Evolutionary conservation across 768 basidiomycete species (phyloP).

Genomic region (Leccinum arenicola): DNA sequence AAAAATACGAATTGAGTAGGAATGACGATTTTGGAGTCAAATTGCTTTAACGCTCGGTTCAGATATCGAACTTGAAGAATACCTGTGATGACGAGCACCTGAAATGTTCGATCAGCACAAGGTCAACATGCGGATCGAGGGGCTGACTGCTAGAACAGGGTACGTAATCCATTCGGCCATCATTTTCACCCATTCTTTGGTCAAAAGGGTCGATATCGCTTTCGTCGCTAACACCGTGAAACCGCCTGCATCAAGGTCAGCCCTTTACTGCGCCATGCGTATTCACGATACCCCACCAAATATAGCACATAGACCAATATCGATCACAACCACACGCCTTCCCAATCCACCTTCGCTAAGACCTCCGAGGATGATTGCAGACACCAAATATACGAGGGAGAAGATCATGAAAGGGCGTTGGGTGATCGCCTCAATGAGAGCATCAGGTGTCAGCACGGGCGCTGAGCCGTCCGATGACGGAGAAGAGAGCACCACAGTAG

Average conservation of each 20-base stretch:
- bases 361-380: constrained; percentile 55
- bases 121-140: background rate
- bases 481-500: constrained; percentile 86
- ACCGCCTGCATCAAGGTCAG: constrained; percentile 51
- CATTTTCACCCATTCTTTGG: constrained; percentile 71
- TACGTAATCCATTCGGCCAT: constrained; percentile 83
- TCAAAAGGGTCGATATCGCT: constrained; percentile 83
- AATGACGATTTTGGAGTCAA: constrained; percentile 93
- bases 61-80: constrained; percentile 83
- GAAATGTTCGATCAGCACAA: constrained; percentile 8
- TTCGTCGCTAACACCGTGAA: constrained; percentile 96
- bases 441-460: constrained; percentile 57
- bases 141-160: constrained; percentile 64
- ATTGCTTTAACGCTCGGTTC: constrained; percentile 86
- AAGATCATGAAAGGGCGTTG: constrained; percentile 77
- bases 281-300: constrained; percentile 50
- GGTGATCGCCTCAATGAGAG: constrained; percentile 64
- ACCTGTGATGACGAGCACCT: constrained; percentile 74
- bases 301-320: constrained; percentile 84
- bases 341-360: constrained; percentile 68
- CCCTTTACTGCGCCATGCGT: background rate
- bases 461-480: constrained; percentile 63
- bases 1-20: constrained; percentile 95
- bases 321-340: constrained; percentile 70
- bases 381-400: constrained; percentile 56